Conservation (phyloP, 2,329 filamentous ascomycete species). For the Alternaria gansuensis region DNA sequence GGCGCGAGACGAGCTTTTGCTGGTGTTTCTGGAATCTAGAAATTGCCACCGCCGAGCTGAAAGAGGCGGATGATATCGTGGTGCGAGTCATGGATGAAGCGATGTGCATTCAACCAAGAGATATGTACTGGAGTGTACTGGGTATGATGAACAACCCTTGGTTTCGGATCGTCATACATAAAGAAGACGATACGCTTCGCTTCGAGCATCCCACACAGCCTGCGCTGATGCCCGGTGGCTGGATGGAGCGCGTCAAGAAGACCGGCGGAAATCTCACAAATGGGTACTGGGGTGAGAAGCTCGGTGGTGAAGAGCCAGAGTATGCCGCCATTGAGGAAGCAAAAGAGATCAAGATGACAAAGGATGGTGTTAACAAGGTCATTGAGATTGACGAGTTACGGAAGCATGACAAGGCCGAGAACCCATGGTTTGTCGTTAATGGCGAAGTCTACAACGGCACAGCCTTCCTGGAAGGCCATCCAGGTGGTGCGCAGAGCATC, state of each 20-base stretch:
- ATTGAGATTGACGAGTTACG: slow-evolving; percentile 78
- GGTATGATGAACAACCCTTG: slow-evolving; percentile 99
- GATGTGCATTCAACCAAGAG: slow-evolving; percentile 84
- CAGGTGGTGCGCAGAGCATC: slow-evolving; percentile 87
- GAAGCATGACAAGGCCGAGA: slow-evolving; percentile 69
- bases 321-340: slow-evolving; percentile 59
- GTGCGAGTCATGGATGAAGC: slow-evolving; percentile 90
- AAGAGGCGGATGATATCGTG: slow-evolving; percentile 74
- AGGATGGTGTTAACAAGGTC: slow-evolving; percentile 67
- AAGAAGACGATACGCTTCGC: slow-evolving; percentile 68
- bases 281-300: slow-evolving; percentile 82
- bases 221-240: slow-evolving; percentile 78
- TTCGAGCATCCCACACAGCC: slow-evolving; percentile 93
- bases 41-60: slow-evolving; percentile 69
- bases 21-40: slow-evolving; percentile 92
- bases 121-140: slow-evolving; percentile 95
- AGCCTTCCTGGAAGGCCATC: slow-evolving; percentile 79
- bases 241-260: slow-evolving; percentile 93
- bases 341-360: slow-evolving; percentile 80
- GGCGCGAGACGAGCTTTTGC: slow-evolving; percentile 83
- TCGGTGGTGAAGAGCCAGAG: slow-evolving; percentile 61
- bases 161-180: slow-evolving; percentile 82
- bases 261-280: slow-evolving; percentile 80
- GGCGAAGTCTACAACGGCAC: slow-evolving; percentile 91
- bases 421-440: slow-evolving; percentile 88